A percentile compares a stretch with the other conserved stretches of the same genome.
Conservation (phyloP, 305 asterid genomes). For the Fraxinus latifolia region DNA sequence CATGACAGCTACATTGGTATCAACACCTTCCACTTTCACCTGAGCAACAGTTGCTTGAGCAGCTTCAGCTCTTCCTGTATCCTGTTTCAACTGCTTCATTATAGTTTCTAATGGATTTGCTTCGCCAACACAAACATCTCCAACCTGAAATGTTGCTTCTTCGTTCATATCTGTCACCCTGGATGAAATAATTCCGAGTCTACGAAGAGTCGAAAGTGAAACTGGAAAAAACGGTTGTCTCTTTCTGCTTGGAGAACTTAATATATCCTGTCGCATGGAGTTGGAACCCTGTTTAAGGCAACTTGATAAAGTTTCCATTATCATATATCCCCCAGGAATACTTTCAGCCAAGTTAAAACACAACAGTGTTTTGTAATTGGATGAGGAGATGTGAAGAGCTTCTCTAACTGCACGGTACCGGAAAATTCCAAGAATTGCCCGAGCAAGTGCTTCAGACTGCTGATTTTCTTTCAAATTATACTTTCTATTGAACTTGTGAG, state of each 20-base stretch:
- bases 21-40: conserved; percentile 94
- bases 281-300: conserved; percentile 45
- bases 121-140: conserved; percentile 69
- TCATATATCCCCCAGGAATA: conserved; percentile 86
- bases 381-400: conserved; percentile 57
- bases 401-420: conserved; percentile 83
- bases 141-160: conserved; percentile 46
- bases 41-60: conserved; percentile 88
- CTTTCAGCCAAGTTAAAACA: conserved; percentile 95
- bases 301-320: conserved; percentile 62
- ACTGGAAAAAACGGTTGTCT: conserved; percentile 45
- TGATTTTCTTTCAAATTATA: conserved; percentile 60
- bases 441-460: conserved; percentile 67
- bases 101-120: conserved; percentile 68
- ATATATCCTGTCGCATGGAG: conserved; percentile 35
- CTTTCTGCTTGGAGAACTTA: conserved; percentile 52
- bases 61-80: conserved; percentile 84
- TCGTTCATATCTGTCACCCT: conserved; percentile 40
- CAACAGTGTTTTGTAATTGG: conserved; percentile 70
- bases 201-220: conserved; percentile 58
- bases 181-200: conserved; percentile 52
- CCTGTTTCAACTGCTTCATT: conserved; percentile 68
- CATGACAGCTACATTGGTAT: conserved; percentile 81
- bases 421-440: conserved; percentile 77
- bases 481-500: conserved; percentile 66